Base-by-base conservation (phyloP, 441 rosid species). In the Biscutella laevigata region DNA sequence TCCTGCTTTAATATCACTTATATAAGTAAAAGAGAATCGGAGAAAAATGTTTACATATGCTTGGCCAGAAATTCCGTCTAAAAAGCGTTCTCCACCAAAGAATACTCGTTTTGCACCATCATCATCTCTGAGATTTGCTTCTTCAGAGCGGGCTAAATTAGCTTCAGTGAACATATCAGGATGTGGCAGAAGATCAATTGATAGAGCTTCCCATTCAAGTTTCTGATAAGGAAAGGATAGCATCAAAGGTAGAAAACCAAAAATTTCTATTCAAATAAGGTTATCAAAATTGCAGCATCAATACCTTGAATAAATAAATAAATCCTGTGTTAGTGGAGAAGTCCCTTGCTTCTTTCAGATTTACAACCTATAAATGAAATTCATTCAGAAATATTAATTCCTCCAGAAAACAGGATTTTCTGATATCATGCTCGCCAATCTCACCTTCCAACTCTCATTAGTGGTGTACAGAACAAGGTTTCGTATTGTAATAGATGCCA, bases 141-240 rank as follows among this genome's bases (percentile, higher is more conserved):
- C 87, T 54, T 79, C 75, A 42, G 79, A 61, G 22, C 83, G 72
- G 36, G 87, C 95, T 71, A 91, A 66, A 75, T 72, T 91, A 65
- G 87, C 88, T 50, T 92, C 99, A 42, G 82, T 59, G 68, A 92
- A 92, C 99, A 92, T 92, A 75, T 92, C 99, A 67, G 99, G 99
- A 80, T 86, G 97, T 52, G 99, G 99, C 75, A 92, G 77, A 48
- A 92, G 97, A 83, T 92, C 99, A 64, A 92, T 65, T 51, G 97
- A 92, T 69, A 92, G 69, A 51, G 95, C 84, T 67, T 81, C 95
- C 97, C 99, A 92, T 74, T 86, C 95, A 49, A 92, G 92, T 86
- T 86, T 92, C 97, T 92, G 91, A 44, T 38, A 44, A 67, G 28
- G 41, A 75, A 70, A 62, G 28, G 64, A 41, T 36, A 48, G 67